These are phyloP conservation scores for Haplosporangium sp. DNA, from an alignment of 371 early-diverging fungal species.

Conservation along the genomic window DNA sequence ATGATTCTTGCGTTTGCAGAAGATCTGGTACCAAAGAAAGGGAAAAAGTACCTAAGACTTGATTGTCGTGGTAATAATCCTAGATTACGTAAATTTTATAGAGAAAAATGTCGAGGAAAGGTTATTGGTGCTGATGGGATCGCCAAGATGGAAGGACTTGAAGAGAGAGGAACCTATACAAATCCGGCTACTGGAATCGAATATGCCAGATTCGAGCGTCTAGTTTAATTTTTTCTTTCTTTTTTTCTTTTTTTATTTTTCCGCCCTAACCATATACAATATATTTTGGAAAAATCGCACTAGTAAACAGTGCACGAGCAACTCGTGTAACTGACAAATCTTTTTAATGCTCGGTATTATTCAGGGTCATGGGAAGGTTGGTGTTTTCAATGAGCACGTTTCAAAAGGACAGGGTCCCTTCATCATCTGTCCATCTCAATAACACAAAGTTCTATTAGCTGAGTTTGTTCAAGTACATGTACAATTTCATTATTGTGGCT, in stretches of 20 bases:
- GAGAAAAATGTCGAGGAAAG: conserved; percentile 40
- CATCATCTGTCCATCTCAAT: too few relatives aligned
- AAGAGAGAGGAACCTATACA: conserved; percentile 28
- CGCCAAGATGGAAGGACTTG: conserved; percentile 23
- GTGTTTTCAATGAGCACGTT: too few relatives aligned
- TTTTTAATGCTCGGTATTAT: neutral
- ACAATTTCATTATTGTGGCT: too few relatives aligned
- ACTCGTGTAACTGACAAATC: neutral
- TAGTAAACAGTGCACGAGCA: neutral
- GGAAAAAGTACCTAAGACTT: conserved; percentile 28
- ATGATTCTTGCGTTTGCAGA: conserved; percentile 29
- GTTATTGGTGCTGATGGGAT: conserved; percentile 10
- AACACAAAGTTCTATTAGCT: too few relatives aligned
- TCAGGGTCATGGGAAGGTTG: neutral
- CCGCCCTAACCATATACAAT: neutral
- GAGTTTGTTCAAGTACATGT: too few relatives aligned
- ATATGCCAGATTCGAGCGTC: conserved; percentile 43
- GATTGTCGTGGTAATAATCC: conserved; percentile 53
- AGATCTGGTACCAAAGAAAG: conserved; percentile 17
- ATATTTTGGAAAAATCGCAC: neutral
- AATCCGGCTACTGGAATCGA: conserved; percentile 46
- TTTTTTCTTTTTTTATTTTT: neutral
- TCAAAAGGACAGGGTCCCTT: too few relatives aligned
- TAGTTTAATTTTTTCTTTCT: conserved; percentile 2
- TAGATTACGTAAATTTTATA: conserved; percentile 33